These are phyloP conservation scores for Fusarium falciforme DNA, from an alignment of 2,329 filamentous ascomycete genomes.

Conservation along the genomic window DNA sequence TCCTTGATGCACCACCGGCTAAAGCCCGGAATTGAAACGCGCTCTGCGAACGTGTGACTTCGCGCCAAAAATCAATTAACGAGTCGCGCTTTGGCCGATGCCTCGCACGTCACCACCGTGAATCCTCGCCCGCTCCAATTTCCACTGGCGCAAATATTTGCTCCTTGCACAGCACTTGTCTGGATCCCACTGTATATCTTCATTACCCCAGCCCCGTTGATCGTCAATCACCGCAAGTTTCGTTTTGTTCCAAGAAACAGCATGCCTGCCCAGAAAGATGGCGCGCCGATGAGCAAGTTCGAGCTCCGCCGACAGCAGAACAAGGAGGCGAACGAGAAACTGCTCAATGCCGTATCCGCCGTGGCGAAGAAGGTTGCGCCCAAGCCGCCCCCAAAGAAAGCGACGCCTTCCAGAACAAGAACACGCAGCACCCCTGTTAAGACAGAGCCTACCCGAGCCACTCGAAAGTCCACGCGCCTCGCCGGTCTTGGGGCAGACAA, in stretches of 20 bases:
- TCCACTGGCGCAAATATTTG: not conserved
- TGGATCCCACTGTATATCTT: not conserved
- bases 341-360: conserved; percentile 81
- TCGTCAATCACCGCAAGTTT: not conserved
- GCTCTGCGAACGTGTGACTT: conserved; percentile 45
- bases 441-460: conserved; percentile 60
- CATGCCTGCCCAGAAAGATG: conserved; percentile 61
- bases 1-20: conserved; percentile 14
- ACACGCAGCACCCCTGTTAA: conserved; percentile 56
- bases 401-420: conserved; percentile 50
- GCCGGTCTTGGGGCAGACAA: conserved; percentile 65
- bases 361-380: conserved; percentile 77
- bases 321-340: conserved; percentile 84
- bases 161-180: not conserved
- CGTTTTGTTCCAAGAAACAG: conserved; percentile 33
- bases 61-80: conserved; percentile 46
- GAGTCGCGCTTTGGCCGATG: conserved; percentile 30
- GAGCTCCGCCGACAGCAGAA: conserved; percentile 88
- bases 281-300: conserved; percentile 78
- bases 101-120: conserved; percentile 32
- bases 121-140: not conserved
- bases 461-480: conserved; percentile 68
- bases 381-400: conserved; percentile 55
- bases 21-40: conserved; percentile 34
- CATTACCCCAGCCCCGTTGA: not conserved